Conservation (phyloP, 2,329 filamentous ascomycete genomes). For the Biscogniauxia marginata region DNA sequence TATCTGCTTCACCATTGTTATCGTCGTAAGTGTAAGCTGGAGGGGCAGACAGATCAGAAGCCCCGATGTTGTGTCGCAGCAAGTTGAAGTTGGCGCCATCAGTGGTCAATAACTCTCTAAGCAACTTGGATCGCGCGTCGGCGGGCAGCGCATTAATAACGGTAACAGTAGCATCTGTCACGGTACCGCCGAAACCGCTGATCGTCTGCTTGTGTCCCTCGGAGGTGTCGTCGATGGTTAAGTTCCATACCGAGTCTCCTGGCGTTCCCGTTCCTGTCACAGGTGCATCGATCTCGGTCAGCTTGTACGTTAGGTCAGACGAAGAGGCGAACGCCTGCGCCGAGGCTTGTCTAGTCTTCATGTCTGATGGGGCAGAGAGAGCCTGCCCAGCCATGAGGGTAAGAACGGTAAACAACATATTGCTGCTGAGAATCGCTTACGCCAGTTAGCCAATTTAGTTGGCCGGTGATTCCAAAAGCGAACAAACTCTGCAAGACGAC, state of each 20-base stretch:
- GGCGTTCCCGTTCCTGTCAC: slow-evolving; percentile 34
- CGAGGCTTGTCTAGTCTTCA: slow-evolving; percentile 14
- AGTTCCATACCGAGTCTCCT: slow-evolving; percentile 35
- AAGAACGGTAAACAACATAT: slow-evolving; percentile 18
- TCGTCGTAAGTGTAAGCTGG: slow-evolving; percentile 43
- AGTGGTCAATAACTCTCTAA: slow-evolving; percentile 36
- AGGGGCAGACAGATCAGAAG: slow-evolving; percentile 39
- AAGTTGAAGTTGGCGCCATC: slow-evolving; percentile 39
- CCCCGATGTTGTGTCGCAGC: slow-evolving; percentile 40
- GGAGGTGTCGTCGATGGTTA: slow-evolving; percentile 39
- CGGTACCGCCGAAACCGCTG: slow-evolving; percentile 41
- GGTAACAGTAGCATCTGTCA: slow-evolving; percentile 42
- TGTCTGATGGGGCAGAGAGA: slow-evolving; percentile 8
- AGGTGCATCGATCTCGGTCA: slow-evolving; percentile 34
- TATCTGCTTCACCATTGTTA: slow-evolving; percentile 31
- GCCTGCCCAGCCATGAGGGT: slow-evolving; percentile 17
- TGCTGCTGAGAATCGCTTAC: too few species aligned
- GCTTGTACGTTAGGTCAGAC: slow-evolving; percentile 37
- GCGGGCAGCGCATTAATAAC: slow-evolving; percentile 36
- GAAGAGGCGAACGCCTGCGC: slow-evolving; percentile 36
- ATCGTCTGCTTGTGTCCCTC: slow-evolving; percentile 39
- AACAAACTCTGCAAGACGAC: too few species aligned
- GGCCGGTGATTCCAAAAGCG: too few species aligned
- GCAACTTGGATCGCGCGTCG: slow-evolving; percentile 30
- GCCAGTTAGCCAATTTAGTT: too few species aligned